Evolutionary conservation across 2,329 filamentous ascomycete genomes (phyloP).

Genomic region (Claviceps sp.): DNA sequence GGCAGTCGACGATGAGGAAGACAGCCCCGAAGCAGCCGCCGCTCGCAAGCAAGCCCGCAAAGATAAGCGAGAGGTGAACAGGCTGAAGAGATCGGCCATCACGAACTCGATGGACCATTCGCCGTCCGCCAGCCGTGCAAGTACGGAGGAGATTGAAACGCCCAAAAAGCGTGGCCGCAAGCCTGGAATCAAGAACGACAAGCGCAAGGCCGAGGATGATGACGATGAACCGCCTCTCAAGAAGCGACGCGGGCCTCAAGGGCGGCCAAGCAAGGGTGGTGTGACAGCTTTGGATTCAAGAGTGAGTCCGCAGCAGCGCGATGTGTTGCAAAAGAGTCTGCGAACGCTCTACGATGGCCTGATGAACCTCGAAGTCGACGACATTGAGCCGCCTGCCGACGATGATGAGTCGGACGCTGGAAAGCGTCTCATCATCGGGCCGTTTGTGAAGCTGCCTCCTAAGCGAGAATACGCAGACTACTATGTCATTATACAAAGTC

Average conservation of each 20-base stretch:
- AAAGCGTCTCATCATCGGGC: slow-evolving; percentile 77
- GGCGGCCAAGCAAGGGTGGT: slow-evolving; percentile 48
- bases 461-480: slow-evolving; percentile 90
- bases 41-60: slow-evolving; percentile 78
- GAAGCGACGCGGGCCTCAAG: slow-evolving; percentile 61
- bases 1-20: slow-evolving; percentile 93
- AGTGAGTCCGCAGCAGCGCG: slow-evolving; percentile 56
- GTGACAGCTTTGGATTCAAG: slow-evolving; percentile 25
- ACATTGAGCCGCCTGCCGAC: slow-evolving; percentile 41
- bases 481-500: slow-evolving; percentile 81
- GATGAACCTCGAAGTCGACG: slow-evolving; percentile 74
- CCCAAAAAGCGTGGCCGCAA: slow-evolving; percentile 80
- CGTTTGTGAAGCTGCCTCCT: slow-evolving; percentile 82
- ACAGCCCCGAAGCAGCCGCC: slow-evolving; percentile 84
- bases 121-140: slow-evolving; percentile 65
- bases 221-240: slow-evolving; percentile 68
- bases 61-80: slow-evolving; percentile 66
- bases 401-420: slow-evolving; percentile 44
- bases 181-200: slow-evolving; percentile 57
- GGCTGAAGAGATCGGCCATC: slow-evolving; percentile 42
- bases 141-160: slow-evolving; percentile 65
- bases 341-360: slow-evolving; percentile 65
- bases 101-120: slow-evolving; percentile 45
- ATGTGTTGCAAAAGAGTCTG: slow-evolving; percentile 66
- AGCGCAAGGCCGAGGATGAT: slow-evolving; percentile 74